These are phyloP conservation scores for Linnemannia zychae DNA, from an alignment of 192 early-diverging fungal species.

Conservation along the genomic window DNA sequence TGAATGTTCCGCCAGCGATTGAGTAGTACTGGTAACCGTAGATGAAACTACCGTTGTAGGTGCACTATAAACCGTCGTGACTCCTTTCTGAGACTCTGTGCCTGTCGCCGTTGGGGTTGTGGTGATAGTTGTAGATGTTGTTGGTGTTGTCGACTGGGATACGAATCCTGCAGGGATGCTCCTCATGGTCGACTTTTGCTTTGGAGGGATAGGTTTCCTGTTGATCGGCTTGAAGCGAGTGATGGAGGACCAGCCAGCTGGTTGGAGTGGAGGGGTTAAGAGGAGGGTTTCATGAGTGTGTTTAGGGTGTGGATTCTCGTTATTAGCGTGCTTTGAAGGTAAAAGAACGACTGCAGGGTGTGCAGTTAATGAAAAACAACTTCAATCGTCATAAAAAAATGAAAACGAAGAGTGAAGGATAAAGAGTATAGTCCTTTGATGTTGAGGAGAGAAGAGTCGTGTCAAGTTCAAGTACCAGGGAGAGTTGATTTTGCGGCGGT, in stretches of 20 bases:
- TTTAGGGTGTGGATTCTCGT: not conserved
- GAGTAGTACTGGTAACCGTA: conserved; percentile 1
- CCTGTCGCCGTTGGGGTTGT: not conserved
- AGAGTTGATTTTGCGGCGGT: conserved; percentile 30
- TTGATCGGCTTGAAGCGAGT: conserved; percentile 62
- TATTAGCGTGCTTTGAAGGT: conserved; percentile 12
- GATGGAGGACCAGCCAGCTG: conserved; percentile 58
- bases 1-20: not conserved
- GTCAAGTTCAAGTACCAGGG: conserved; percentile 37
- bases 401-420: not conserved
- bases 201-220: conserved; percentile 63
- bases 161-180: conserved; percentile 34
- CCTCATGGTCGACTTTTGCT: conserved; percentile 59
- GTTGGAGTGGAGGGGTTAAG: too few relatives aligned
- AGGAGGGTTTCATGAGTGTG: not conserved
- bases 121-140: not conserved
- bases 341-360: not conserved
- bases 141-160: conserved; percentile 8
- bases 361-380: not conserved
- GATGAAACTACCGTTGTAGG: not conserved
- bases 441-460: not conserved
- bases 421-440: not conserved
- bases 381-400: not conserved
- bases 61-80: not conserved
- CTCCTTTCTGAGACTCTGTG: not conserved